Evolutionary conservation across 177 flowering plant genomes (phyloP), one percentile per base, ranked within the genome.

Genomic region (Vitis hybrid): DNA sequence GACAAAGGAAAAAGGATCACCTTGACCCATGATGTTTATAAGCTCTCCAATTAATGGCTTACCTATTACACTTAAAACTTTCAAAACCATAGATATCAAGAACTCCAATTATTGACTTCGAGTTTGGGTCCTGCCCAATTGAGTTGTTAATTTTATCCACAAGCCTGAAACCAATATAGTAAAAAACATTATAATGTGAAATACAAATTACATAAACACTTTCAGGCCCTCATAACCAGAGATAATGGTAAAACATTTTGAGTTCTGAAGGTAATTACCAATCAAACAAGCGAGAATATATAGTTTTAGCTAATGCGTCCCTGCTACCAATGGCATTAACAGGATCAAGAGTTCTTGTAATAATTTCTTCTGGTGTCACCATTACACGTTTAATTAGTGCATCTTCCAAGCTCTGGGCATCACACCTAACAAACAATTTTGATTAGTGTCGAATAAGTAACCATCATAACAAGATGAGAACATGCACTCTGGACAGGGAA

Each of bases 1-100:
- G 45, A 39, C 45, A 39, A 39, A 26, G 29, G 45, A 39, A 39
- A 39, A 39, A 39, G 45, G 45, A 39, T 39, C 45, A 39, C 6
- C 45, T 6, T 39, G 45, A 39, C 7, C 45, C 45, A 39, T 39
- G 45, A 7, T 39, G 45, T 39, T 39, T 39, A 39, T 39, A 39
- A 39, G 56, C 16, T 53, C 56, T 53, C 56, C 56, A 12, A 56
- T 29, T 62, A 57, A 61, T 16, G n/a, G 19, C 69, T 72, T 73
- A 86, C 94, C 94, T 89, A 77, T 90, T 90, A 74, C 65, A 70
- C 81, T 90, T 86, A 71, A 90, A 88, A 77, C 92, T 90, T 77
- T 90, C 94, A 83, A 90, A 90, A 16, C 94, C 94, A 73, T 90
- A 90, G 66, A 90, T 88, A 79, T 90, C 94, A 80, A 90, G 94